A percentile compares a stretch with the other conserved stretches of the same genome.
These are phyloP conservation scores for Solanum pimpinellifolium DNA, from an alignment of 257 asterid genomes.

Conservation along the genomic window DNA sequence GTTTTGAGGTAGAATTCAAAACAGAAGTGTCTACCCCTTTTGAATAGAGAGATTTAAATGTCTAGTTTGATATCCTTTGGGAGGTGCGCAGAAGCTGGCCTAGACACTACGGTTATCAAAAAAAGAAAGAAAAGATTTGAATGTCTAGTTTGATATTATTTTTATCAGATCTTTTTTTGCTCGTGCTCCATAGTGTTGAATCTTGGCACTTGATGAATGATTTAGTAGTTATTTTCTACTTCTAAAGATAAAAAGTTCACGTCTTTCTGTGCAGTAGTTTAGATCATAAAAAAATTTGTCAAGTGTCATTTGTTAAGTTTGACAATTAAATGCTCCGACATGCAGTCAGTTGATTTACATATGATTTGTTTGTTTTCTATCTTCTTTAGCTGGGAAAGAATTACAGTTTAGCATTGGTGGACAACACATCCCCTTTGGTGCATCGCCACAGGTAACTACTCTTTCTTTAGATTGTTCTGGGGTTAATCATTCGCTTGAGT, in stretches of 20 bases:
- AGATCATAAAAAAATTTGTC: background rate
- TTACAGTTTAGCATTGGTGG: constrained; percentile 67
- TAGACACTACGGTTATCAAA: background rate
- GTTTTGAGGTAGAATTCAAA: background rate
- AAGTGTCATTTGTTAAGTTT: background rate
- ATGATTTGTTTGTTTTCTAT: background rate
- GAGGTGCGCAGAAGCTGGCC: background rate
- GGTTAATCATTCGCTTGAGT: background rate
- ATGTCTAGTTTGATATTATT: background rate
- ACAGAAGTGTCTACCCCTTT: background rate
- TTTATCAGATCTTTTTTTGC: background rate
- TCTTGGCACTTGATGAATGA: background rate
- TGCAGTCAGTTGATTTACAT: background rate
- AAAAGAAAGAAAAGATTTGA: no score
- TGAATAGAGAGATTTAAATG: background rate
- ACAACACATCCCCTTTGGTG: constrained; percentile 68
- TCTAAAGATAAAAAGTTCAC: background rate
- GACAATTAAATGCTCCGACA: background rate
- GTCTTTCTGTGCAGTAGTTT: background rate
- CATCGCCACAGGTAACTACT: constrained; percentile 62
- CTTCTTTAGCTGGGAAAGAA: constrained; percentile 51
- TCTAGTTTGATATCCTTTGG: background rate
- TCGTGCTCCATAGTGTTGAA: background rate
- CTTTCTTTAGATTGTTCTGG: background rate
- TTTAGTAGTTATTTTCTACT: background rate